Evolutionary conservation across 2,329 filamentous ascomycete genomes (phyloP), one percentile per base, ranked within the genome.

Genomic region (Aspergillus intermedius): DNA sequence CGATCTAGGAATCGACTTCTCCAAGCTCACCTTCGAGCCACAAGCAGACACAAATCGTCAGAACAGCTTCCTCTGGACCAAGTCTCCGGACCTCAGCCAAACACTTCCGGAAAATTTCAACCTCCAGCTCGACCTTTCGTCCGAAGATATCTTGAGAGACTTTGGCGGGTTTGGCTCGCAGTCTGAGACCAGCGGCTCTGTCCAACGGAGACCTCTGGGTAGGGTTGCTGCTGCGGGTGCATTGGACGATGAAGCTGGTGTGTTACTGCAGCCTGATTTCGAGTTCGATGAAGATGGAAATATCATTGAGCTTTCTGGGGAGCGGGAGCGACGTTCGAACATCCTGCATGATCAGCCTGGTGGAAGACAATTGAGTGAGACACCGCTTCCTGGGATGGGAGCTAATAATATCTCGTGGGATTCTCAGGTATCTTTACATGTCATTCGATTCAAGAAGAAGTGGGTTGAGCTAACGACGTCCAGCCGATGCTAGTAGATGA

Each of bases 201-300:
- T 52, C 1, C 60, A 62, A 19, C 71, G 62, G 15, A 60, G 54
- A 17, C 61, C 64, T 34, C 50, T 68, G n/a, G 64, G 60, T 2
- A 55, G 55, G 2, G 47, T 54, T 49, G 37, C 51, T 49, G 37
- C 51, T 49, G 50, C 39, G 46, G 62, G 54, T 6, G 47, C 63
- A 45, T 56, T 66, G 17, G 67, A 68, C 37, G 67, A 75, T 13
- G 74, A 75, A 45, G 68, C 67, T 9, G 69, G 75, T 17, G 63
- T 75, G 15, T 65, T 78, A 49, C 63, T 75, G 30, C 77, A 81
- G n/a, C 71, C 75, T 19, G 77, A 77, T 46, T 82, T 86, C 55
- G 76, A 74, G 34, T 78, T 86, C 54, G 82, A 83, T 54, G 79
- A 75, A 12, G 75, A 85, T 51, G 82, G 82, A 6, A 78, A 80